phyloP scores from a whole-genome alignment of 345 rosid genomes.

The Eucalyptus victrix region DNA sequence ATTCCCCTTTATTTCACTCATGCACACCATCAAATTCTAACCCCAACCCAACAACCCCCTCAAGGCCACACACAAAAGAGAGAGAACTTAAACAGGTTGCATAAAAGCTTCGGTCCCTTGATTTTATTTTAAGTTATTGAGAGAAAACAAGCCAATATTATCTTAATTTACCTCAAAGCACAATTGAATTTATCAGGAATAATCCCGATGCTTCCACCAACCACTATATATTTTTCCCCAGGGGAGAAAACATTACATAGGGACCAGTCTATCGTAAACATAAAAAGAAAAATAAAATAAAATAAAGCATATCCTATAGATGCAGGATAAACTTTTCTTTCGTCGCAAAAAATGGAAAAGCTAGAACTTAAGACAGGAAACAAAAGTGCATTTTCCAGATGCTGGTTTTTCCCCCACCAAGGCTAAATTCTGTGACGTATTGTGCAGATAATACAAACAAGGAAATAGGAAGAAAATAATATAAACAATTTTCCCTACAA shows the following conservation, averaged over 20 bases:
- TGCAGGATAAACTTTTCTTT: not conserved
- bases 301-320: not conserved
- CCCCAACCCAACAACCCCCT: not conserved
- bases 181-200: not conserved
- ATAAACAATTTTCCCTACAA: not conserved
- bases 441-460: not conserved
- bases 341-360: not conserved
- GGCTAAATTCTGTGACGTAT: not conserved
- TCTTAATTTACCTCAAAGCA: not conserved
- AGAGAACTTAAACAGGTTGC: not conserved
- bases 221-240: not conserved
- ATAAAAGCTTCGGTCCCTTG: not conserved
- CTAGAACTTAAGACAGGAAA: not conserved
- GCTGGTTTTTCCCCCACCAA: not conserved
- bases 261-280: not conserved
- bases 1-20: not conserved
- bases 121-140: not conserved
- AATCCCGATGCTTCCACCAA: not conserved
- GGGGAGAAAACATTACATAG: not conserved
- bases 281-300: no score
- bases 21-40: not conserved
- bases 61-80: not conserved
- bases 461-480: not conserved
- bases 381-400: not conserved
- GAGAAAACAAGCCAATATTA: not conserved